Conservation (phyloP, 2,329 filamentous ascomycete genomes). For the Lasiodiplodia hormozganensis region DNA sequence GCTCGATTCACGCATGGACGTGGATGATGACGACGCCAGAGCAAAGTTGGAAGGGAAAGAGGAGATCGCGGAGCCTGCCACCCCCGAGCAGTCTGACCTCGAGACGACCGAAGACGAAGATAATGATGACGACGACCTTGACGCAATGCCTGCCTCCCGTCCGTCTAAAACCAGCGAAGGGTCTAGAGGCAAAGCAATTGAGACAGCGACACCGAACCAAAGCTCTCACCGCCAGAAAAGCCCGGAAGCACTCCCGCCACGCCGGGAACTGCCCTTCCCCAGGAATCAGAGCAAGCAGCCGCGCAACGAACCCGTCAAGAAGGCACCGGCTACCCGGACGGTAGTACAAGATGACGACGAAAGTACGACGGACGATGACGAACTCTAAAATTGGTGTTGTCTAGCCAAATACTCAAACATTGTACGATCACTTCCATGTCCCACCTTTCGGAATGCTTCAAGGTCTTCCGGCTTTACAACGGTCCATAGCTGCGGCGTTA, state of each 20-base stretch:
- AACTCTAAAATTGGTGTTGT: slow-evolving; percentile 33
- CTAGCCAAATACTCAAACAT: not conserved
- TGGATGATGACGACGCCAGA: slow-evolving; percentile 37
- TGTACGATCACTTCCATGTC: not conserved
- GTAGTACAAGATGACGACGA: slow-evolving; percentile 35
- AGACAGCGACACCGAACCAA: slow-evolving; percentile 33
- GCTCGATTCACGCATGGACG: slow-evolving; percentile 37
- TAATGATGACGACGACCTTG: slow-evolving; percentile 31
- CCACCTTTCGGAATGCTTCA: too few relatives aligned
- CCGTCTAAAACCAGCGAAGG: slow-evolving; percentile 12
- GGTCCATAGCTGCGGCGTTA: not conserved
- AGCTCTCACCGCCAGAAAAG: slow-evolving; percentile 17
- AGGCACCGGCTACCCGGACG: not conserved
- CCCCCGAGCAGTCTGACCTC: slow-evolving; percentile 38
- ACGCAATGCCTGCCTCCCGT: slow-evolving; percentile 11
- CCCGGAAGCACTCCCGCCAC: slow-evolving; percentile 38
- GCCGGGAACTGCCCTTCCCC: slow-evolving; percentile 45
- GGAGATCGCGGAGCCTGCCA: slow-evolving; percentile 32
- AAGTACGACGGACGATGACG: slow-evolving; percentile 47
- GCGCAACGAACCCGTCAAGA: not conserved
- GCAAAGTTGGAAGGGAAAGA: slow-evolving; percentile 35
- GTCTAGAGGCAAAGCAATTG: slow-evolving; percentile 33
- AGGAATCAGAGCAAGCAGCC: slow-evolving; percentile 29
- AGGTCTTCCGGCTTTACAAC: not conserved
- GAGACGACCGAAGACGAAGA: slow-evolving; percentile 46